Base-by-base conservation (phyloP, 2,329 filamentous ascomycete species). In the Ascochyta fabae region DNA sequence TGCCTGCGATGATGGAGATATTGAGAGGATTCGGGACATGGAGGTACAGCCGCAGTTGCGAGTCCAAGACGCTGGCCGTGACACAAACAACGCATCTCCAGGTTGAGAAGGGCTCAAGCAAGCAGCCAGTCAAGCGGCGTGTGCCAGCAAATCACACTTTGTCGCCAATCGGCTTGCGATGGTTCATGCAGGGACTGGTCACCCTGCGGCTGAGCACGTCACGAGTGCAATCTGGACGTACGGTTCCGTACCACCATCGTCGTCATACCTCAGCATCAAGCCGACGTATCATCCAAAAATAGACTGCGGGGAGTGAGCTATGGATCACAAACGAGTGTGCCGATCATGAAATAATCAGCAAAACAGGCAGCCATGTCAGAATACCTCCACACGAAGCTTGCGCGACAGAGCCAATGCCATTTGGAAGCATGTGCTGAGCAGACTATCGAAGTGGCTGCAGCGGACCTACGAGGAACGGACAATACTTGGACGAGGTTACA, bases 1-100 rank as follows among this genome's bases (percentile, higher is more conserved):
- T 27, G 50, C 46, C 6, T 35, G 46, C 13, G 52, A 55, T 12
- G 42, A 46, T 10, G 45, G 48, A 5, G 45, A 33, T 26, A 19
- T 53, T 1, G 43, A 7, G 3, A 27, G 3, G 12, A 24, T 55
- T 22, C 39, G 34, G n/a, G 31, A 26, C 12, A 38, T 57, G 45
- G 39, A 57, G 29, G 33, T 33, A 6, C 34, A 34, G 29, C 35
- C 12, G 15, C 22, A 10, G 29, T 16, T 27, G 12, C 19, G 27
- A 29, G 27, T 9, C 9, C 27, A 29, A 10, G 27, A 31, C 13
- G 12, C 29, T 12, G 29, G 10, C 10, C 10, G 6, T 13, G 19
- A 19, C 19, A 19, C 19, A 19, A 19, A 19, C 19, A 19, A 19
- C 19, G 12, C 36, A 23, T 7, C 12, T 6, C 19, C 36, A 15